These are phyloP conservation scores for Coccomyxa subellipsoidea DNA, from an alignment of 163 green algal species.

Conservation along the genomic window DNA sequence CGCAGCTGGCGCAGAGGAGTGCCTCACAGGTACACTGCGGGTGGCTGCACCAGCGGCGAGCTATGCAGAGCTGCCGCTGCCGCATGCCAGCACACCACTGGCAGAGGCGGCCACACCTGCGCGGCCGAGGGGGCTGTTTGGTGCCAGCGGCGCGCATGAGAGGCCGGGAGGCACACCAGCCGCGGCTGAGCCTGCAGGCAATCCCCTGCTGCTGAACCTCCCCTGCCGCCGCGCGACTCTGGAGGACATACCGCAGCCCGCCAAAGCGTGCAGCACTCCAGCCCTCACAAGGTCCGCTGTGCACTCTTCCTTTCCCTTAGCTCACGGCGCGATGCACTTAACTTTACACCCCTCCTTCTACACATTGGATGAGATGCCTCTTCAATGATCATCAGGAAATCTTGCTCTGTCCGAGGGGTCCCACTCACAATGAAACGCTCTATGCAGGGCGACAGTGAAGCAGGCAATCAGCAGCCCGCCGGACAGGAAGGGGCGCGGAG, in stretches of 20 bases:
- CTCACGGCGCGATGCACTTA: no score
- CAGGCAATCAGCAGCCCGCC: conserved; percentile 10
- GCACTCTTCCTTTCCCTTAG: background rate
- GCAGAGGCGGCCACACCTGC: background rate
- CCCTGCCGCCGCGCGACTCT: background rate
- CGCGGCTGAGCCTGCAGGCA: background rate
- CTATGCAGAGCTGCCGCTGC: background rate
- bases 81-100: background rate
- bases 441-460: background rate
- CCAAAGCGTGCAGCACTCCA: background rate
- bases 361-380: background rate
- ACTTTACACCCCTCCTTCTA: no score
- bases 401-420: no score
- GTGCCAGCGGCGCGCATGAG: background rate
- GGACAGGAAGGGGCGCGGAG: background rate
- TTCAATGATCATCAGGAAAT: no score
- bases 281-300: background rate
- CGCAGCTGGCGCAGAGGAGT: background rate
- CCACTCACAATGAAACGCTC: background rate
- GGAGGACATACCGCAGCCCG: background rate
- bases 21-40: background rate
- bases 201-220: background rate
- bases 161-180: background rate
- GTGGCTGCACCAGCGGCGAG: background rate
- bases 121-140: background rate